These are phyloP conservation scores for Kingdonia uniflora DNA, from an alignment of 164 flowering plant species.

Conservation along the genomic window DNA sequence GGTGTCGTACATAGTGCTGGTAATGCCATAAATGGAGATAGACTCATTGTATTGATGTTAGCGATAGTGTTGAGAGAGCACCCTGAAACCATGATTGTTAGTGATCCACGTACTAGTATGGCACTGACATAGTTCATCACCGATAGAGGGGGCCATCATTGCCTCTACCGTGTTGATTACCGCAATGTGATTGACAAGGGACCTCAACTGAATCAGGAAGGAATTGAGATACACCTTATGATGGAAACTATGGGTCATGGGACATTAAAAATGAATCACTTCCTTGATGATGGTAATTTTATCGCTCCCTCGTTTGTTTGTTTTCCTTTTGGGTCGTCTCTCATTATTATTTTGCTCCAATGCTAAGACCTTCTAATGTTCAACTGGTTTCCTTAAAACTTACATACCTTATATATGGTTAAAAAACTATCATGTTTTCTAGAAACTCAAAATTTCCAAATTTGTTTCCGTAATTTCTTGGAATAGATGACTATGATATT, in stretches of 20 bases:
- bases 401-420: too few species aligned
- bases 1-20: slow-evolving; percentile 77
- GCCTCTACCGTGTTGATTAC: slow-evolving; percentile 83
- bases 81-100: slow-evolving; percentile 73
- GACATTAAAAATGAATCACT: slow-evolving; percentile 76
- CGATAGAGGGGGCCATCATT: slow-evolving; percentile 68
- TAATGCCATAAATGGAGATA: slow-evolving; percentile 78
- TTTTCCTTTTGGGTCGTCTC: too few species aligned
- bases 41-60: slow-evolving; percentile 81
- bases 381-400: too few species aligned
- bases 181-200: slow-evolving; percentile 93
- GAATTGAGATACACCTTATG: slow-evolving; percentile 79
- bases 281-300: slow-evolving; percentile 72
- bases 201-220: slow-evolving; percentile 65
- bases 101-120: slow-evolving; percentile 86
- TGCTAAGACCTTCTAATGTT: too few species aligned
- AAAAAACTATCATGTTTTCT: too few species aligned
- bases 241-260: slow-evolving; percentile 98
- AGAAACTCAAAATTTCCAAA: too few species aligned
- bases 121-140: slow-evolving; percentile 57
- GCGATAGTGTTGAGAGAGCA: slow-evolving; percentile 72
- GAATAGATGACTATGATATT: too few species aligned
- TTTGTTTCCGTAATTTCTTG: too few species aligned
- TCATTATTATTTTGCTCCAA: too few species aligned
- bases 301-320: too few species aligned